phyloP scores from a whole-genome alignment of 2,329 filamentous ascomycete genomes.

The Zymoseptoria brevis region DNA sequence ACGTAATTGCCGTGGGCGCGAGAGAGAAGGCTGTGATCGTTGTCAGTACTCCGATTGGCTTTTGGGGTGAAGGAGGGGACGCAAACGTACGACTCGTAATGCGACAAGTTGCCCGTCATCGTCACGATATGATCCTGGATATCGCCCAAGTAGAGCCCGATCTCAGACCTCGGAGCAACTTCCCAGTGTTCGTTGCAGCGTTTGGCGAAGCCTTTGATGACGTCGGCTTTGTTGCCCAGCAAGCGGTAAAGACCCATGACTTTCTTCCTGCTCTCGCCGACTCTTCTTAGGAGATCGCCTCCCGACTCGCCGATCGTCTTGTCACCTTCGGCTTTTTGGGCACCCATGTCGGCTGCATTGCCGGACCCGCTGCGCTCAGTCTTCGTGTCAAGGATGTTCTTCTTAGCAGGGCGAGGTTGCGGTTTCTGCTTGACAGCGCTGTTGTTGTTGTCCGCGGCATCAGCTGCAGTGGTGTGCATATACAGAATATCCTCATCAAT shows the following conservation, averaged over 20 bases:
- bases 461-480: slow-evolving; percentile 56
- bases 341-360: slow-evolving; percentile 21
- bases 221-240: slow-evolving; percentile 93
- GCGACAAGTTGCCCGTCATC: slow-evolving; percentile 91
- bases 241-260: slow-evolving; percentile 93
- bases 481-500: slow-evolving; percentile 88
- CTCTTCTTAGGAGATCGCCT: slow-evolving; percentile 80
- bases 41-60: slow-evolving; percentile 9
- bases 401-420: slow-evolving; percentile 5
- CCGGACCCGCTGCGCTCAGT: background rate
- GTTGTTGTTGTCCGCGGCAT: slow-evolving; percentile 19
- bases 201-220: slow-evolving; percentile 98
- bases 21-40: slow-evolving; percentile 61
- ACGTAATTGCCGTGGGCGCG: slow-evolving; percentile 94
- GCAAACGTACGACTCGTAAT: slow-evolving; percentile 79
- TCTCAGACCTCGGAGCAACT: slow-evolving; percentile 87
- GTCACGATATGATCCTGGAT: slow-evolving; percentile 99
- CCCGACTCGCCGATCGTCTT: slow-evolving; percentile 41
- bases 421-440: slow-evolving; percentile 24
- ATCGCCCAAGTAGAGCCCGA: slow-evolving; percentile 94
- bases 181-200: slow-evolving; percentile 98
- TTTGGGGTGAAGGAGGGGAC: background rate
- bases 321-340: slow-evolving; percentile 25
- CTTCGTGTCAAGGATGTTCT: background rate
- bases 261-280: slow-evolving; percentile 91